Percentiles rank a stretch among this genome's conserved stretches.
phyloP scores from a whole-genome alignment of 345 rosid species.

The Rhodamnia argentea region DNA sequence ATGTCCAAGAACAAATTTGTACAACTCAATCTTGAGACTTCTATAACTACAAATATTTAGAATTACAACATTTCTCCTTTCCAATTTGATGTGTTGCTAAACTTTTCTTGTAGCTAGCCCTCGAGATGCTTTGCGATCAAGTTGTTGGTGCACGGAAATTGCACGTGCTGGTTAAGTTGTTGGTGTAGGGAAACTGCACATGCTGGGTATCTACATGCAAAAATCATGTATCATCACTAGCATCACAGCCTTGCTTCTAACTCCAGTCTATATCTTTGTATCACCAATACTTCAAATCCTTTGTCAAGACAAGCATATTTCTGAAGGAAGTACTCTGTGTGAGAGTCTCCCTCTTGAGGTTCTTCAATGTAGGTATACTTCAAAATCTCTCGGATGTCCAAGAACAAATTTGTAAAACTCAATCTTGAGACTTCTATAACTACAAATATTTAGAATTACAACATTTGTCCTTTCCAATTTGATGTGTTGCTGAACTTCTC shows the following conservation, averaged over 20 bases:
- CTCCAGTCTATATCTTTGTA: constrained; percentile 24
- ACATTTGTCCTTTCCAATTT: neutral
- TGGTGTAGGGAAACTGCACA: no score
- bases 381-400: no score
- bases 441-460: neutral
- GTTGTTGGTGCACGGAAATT: no score
- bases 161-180: no score
- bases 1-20: no score
- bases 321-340: constrained; percentile 24
- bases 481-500: neutral
- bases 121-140: constrained; percentile 49
- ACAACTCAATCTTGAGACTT: neutral
- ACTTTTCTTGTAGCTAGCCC: constrained; percentile 28
- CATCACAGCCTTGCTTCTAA: constrained; percentile 23
- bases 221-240: constrained; percentile 35
- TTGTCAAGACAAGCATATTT: constrained; percentile 25
- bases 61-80: neutral
- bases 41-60: neutral
- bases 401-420: no score
- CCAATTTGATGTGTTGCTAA: neutral
- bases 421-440: neutral
- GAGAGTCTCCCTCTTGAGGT: no score
- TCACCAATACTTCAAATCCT: constrained; percentile 29
- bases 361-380: no score
- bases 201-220: constrained; percentile 48